These are phyloP conservation scores for Apiospora arundinis DNA, from an alignment of 2,329 filamentous ascomycete genomes.

Conservation along the genomic window DNA sequence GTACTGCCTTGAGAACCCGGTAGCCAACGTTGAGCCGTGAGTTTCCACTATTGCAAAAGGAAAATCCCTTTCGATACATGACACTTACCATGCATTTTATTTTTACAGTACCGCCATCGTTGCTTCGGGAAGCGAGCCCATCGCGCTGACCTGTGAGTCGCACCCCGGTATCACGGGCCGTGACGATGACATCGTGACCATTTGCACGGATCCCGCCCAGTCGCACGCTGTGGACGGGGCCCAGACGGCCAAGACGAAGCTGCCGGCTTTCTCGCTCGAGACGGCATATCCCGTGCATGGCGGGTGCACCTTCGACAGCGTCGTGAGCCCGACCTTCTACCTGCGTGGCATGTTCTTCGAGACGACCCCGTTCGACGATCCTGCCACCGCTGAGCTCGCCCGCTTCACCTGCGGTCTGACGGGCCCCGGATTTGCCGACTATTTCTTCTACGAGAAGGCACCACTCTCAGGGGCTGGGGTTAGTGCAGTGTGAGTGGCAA, in stretches of 20 bases:
- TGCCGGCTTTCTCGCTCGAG: not conserved
- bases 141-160: constrained; percentile 1
- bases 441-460: constrained; percentile 8
- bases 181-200: not conserved
- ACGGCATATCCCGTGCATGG: not conserved
- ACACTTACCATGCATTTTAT: not conserved
- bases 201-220: not conserved
- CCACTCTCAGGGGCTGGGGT: not conserved
- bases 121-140: not conserved
- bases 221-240: not conserved
- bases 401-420: constrained; percentile 7
- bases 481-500: not conserved
- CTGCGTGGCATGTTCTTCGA: constrained; percentile 15
- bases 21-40: not conserved
- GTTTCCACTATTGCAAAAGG: not conserved
- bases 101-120: not conserved
- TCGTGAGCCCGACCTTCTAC: constrained; percentile 14
- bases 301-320: constrained; percentile 4
- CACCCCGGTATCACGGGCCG: not conserved
- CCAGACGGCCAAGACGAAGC: not conserved
- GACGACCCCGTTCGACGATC: not conserved
- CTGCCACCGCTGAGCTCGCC: not conserved
- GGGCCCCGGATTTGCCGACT: not conserved
- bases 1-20: not conserved
- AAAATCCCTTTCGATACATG: not conserved